phyloP scores from a whole-genome alignment of 2,329 filamentous ascomycete species.

The Ophiostoma pallidulum region DNA sequence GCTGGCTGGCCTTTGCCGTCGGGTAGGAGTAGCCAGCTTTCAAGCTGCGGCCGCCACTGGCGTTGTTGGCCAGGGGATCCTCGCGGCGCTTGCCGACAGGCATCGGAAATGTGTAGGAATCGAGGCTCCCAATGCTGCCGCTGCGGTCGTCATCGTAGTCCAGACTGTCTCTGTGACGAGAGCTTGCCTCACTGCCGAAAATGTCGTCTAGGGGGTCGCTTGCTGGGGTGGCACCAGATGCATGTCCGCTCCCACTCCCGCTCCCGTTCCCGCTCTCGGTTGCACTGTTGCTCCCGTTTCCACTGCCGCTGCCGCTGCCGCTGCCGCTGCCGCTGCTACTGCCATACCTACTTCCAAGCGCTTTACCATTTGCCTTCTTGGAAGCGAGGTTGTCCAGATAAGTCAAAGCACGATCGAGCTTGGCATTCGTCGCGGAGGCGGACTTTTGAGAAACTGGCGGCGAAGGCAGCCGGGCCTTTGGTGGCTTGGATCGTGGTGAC shows the following conservation, averaged over 20 bases:
- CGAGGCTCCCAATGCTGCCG: constrained; percentile 13
- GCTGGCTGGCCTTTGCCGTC: too few species aligned
- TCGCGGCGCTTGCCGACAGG: constrained; percentile 12
- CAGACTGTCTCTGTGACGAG: constrained; percentile 22
- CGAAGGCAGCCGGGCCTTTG: not conserved
- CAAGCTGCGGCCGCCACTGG: too few species aligned
- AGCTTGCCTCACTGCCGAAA: constrained; percentile 19
- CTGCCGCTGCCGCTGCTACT: constrained; percentile 5
- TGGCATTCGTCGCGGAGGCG: not conserved
- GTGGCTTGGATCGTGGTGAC: constrained; percentile 4
- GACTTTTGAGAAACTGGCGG: not conserved
- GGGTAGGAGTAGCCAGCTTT: too few species aligned
- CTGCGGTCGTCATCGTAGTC: constrained; percentile 17
- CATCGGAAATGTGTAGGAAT: constrained; percentile 13
- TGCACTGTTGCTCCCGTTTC: constrained; percentile 1
- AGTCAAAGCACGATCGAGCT: constrained; percentile 17
- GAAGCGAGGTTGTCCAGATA: constrained; percentile 15
- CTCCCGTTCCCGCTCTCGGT: constrained; percentile 2
- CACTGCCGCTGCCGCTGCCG: not conserved
- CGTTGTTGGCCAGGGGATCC: not conserved
- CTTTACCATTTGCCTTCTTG: not conserved
- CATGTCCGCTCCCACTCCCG: constrained; percentile 1
- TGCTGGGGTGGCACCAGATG: constrained; percentile 1
- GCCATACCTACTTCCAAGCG: too few species aligned
- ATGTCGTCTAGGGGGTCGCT: constrained; percentile 1